These are phyloP conservation scores for Magnolia kwangsiensis DNA, from an alignment of 164 flowering plant species.

Conservation along the genomic window DNA sequence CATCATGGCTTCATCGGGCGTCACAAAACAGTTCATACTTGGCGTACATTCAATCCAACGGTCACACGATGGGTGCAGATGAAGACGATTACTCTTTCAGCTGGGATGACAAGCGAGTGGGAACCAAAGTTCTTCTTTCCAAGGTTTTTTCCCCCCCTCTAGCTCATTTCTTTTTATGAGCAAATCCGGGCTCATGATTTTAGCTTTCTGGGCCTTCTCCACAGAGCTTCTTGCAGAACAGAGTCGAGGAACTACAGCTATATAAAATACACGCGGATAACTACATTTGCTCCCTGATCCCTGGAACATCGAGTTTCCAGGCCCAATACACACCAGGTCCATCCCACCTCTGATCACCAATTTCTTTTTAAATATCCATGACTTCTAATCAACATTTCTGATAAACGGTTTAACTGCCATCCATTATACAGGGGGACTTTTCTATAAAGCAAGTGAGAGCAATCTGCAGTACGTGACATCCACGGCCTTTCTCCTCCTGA, in stretches of 20 bases:
- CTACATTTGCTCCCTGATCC: constrained; percentile 79
- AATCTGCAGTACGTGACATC: constrained; percentile 89
- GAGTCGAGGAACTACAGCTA: constrained; percentile 45
- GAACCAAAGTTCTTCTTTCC: constrained; percentile 83
- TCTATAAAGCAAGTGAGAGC: constrained; percentile 74
- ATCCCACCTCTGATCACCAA: background rate
- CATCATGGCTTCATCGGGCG: constrained; percentile 90
- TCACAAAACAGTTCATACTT: constrained; percentile 51
- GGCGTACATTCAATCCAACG: constrained; percentile 75
- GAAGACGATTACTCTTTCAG: constrained; percentile 82
- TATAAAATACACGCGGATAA: constrained; percentile 85
- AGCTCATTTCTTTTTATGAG: background rate
- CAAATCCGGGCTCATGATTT: background rate
- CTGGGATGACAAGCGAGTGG: constrained; percentile 92
- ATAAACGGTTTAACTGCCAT: background rate
- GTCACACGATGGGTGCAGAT: constrained; percentile 74
- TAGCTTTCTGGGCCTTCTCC: background rate
- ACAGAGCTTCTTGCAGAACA: constrained; percentile 62
- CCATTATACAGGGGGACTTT: constrained; percentile 65
- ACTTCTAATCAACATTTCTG: background rate
- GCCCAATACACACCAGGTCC: constrained; percentile 89
- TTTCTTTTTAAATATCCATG: background rate
- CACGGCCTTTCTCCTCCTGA: constrained; percentile 62
- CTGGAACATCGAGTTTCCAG: constrained; percentile 66
- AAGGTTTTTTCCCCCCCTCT: constrained; percentile 33